phyloP scores from a whole-genome alignment of 495 filamentous ascomycete genomes.

The Apiosordaria backusii region DNA sequence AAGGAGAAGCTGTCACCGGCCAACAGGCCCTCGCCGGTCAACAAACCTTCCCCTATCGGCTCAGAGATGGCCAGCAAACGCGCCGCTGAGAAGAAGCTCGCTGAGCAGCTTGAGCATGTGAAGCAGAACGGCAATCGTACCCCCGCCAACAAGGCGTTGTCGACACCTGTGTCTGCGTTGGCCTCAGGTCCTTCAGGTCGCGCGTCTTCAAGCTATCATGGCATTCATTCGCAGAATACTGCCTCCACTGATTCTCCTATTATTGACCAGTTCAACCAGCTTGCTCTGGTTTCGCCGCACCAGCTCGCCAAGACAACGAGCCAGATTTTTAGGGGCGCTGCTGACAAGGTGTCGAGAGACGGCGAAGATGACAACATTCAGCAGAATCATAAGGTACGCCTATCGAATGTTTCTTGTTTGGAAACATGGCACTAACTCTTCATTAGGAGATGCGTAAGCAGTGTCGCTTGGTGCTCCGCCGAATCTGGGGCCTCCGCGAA shows the following conservation, averaged over 20 bases:
- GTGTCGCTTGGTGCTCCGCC: not conserved
- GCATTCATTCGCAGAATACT: not conserved
- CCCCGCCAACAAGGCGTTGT: not conserved
- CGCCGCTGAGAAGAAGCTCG: not conserved
- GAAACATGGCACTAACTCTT: not conserved
- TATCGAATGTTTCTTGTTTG: not conserved
- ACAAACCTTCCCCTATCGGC: not conserved
- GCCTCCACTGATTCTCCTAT: not conserved
- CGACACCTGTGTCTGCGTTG: not conserved
- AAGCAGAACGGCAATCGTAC: not conserved
- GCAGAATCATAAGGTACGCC: not conserved
- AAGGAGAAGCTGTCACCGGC: no score
- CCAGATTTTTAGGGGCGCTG: not conserved
- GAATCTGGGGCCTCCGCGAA: slow-evolving; percentile 19
- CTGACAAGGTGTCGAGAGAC: not conserved
- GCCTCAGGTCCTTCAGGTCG: not conserved
- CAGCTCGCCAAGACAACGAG: not conserved
- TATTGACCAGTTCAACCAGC: not conserved
- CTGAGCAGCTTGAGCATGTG: not conserved
- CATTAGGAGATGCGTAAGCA: not conserved
- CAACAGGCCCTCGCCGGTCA: not conserved
- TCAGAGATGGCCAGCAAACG: not conserved
- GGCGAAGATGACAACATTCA: not conserved
- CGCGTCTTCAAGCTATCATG: not conserved
- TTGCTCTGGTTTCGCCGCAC: not conserved